These are phyloP conservation scores for Saitozyma sp. DNA, from an alignment of 768 basidiomycete species.

Conservation along the genomic window DNA sequence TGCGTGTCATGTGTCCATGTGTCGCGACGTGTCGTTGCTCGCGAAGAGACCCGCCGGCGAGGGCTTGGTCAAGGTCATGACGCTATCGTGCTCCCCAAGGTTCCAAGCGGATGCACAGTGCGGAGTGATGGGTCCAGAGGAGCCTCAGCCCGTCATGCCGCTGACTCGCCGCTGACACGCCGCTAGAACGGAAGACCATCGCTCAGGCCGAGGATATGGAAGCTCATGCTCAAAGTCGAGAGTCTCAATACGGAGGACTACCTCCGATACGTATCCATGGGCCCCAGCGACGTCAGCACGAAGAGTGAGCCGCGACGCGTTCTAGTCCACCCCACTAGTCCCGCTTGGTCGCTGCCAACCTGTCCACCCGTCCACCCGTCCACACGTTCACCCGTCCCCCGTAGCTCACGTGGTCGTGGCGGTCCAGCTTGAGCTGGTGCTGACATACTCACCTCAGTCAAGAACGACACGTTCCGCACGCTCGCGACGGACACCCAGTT, in stretches of 20 bases:
- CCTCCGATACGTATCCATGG: slow-evolving; percentile 44
- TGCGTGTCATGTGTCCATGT: slow-evolving; percentile 55
- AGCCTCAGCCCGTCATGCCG: no score
- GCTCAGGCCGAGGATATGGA: slow-evolving; percentile 67
- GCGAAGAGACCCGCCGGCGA: not conserved
- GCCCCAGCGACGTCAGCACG: slow-evolving; percentile 46
- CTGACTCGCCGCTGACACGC: not conserved
- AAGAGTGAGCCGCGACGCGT: slow-evolving; percentile 44
- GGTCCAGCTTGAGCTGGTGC: not conserved
- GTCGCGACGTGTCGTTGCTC: not conserved
- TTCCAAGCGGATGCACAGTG: no score
- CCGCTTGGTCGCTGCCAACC: not conserved
- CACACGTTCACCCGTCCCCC: no score
- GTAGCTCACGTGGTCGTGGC: slow-evolving; percentile 7
- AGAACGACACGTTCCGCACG: slow-evolving; percentile 96
- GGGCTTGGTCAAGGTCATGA: no score
- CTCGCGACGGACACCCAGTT: slow-evolving; percentile 96
- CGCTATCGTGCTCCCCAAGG: no score
- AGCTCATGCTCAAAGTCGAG: slow-evolving; percentile 80
- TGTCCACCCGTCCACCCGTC: no score
- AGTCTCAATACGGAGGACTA: slow-evolving; percentile 69
- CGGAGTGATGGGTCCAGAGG: no score
- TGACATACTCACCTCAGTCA: slow-evolving; percentile 53
- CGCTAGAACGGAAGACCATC: slow-evolving; percentile 22
- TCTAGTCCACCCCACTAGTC: not conserved